These are phyloP conservation scores for Plasmodium billcollinsi DNA, from an alignment of 169 alveolate species.

Conservation along the genomic window DNA sequence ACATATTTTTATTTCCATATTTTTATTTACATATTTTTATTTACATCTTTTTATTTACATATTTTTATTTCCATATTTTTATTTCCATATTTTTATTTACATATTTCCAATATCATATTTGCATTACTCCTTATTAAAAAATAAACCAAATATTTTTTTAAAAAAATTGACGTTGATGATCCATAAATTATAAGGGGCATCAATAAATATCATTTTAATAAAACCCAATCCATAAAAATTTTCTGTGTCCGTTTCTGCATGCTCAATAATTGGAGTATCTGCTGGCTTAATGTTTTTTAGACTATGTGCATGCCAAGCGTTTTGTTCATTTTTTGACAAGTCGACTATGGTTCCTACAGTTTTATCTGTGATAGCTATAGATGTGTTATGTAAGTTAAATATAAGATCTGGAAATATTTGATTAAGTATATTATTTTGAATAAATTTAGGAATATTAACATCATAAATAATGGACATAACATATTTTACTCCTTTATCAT, in stretches of 20 bases:
- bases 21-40: too few relatives aligned
- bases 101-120: not conserved
- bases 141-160: constrained; percentile 13
- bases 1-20: too few relatives aligned
- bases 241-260: not conserved
- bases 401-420: constrained; percentile 44
- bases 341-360: not conserved
- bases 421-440: constrained; percentile 24
- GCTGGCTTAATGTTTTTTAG: too few relatives aligned
- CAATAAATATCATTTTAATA: constrained; percentile 13
- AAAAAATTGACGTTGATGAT: constrained; percentile 16
- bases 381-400: not conserved
- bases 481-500: constrained; percentile 39
- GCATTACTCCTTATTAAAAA: not conserved
- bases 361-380: constrained; percentile 4
- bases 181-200: constrained; percentile 12
- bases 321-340: too few relatives aligned
- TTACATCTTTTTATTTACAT: too few relatives aligned
- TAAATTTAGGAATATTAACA: constrained; percentile 40
- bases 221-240: not conserved
- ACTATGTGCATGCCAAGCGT: too few relatives aligned
- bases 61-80: too few relatives aligned
- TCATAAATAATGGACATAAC: constrained; percentile 34
- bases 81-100: not conserved
- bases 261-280: not conserved